phyloP scores from a whole-genome alignment of 495 filamentous ascomycete species.

The Penicillium turbatum region DNA sequence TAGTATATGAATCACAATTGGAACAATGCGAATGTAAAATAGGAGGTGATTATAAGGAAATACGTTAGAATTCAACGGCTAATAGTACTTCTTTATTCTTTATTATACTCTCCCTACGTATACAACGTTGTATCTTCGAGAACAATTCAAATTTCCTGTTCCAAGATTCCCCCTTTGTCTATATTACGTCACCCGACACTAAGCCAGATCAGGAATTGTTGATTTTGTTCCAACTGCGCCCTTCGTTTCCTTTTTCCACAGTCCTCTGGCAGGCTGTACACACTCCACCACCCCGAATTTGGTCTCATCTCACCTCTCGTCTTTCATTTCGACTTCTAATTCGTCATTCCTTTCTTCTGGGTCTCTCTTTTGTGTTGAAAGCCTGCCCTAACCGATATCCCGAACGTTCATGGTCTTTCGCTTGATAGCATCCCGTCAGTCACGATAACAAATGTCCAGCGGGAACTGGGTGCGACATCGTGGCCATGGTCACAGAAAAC shows the following conservation, averaged over 20 bases:
- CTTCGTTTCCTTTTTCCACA: conserved; percentile 24
- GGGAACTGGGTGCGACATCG: conserved; percentile 37
- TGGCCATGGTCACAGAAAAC: conserved; percentile 52
- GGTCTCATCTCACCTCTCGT: conserved; percentile 1
- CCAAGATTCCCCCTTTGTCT: conserved; percentile 3
- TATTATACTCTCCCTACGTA: neutral
- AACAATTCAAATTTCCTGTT: too few relatives aligned
- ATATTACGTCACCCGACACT: conserved; percentile 29
- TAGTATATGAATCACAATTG: neutral
- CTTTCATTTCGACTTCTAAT: conserved; percentile 8
- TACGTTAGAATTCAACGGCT: neutral
- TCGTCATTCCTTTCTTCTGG: conserved; percentile 8
- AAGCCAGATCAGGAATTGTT: conserved; percentile 24
- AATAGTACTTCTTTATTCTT: neutral
- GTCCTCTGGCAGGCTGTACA: conserved; percentile 26
- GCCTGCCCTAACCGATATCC: neutral
- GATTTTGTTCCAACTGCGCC: conserved; percentile 27
- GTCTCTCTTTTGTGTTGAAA: conserved; percentile 10
- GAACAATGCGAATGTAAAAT: too few relatives aligned
- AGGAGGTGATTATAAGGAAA: too few relatives aligned
- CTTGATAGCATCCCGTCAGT: conserved; percentile 2
- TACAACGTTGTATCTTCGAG: too few relatives aligned
- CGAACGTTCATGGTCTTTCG: conserved; percentile 1
- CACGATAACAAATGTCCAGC: conserved; percentile 45
- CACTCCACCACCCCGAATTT: neutral